These are phyloP conservation scores for Cucumis melo DNA, from an alignment of 306 rosid species.

Conservation along the genomic window DNA sequence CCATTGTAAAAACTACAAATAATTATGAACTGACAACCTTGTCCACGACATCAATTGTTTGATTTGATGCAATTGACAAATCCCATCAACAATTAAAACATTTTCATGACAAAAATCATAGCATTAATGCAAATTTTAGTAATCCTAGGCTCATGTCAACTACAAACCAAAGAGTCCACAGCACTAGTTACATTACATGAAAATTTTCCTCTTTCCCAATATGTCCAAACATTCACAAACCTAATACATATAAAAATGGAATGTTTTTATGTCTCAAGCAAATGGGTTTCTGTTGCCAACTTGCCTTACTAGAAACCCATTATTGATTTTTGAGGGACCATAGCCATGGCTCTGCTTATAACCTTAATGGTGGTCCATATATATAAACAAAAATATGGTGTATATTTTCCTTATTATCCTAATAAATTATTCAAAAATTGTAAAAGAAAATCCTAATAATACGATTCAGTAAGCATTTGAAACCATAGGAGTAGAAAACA, in stretches of 20 bases:
- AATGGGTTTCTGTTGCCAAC: conserved; percentile 1
- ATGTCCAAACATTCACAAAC: background rate
- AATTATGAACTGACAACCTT: background rate
- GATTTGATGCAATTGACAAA: background rate
- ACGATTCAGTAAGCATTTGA: background rate
- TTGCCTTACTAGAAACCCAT: background rate
- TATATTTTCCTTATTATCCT: background rate
- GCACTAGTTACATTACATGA: background rate
- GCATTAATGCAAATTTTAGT: background rate
- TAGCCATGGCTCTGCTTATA: background rate
- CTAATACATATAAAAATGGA: background rate
- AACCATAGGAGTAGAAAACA: background rate
- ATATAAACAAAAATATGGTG: background rate
- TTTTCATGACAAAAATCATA: background rate
- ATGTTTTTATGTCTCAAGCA: background rate
- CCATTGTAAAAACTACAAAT: background rate
- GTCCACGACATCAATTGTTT: background rate
- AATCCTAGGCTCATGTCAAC: conserved; percentile 1
- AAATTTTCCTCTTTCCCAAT: background rate
- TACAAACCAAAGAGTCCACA: background rate
- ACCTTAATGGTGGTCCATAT: conserved; percentile 4
- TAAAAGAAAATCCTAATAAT: background rate
- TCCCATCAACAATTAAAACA: background rate
- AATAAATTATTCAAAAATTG: background rate
- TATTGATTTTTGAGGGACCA: background rate